Evolutionary conservation across 306 rosid genomes (phyloP).

Genomic region (Malus domestica): DNA sequence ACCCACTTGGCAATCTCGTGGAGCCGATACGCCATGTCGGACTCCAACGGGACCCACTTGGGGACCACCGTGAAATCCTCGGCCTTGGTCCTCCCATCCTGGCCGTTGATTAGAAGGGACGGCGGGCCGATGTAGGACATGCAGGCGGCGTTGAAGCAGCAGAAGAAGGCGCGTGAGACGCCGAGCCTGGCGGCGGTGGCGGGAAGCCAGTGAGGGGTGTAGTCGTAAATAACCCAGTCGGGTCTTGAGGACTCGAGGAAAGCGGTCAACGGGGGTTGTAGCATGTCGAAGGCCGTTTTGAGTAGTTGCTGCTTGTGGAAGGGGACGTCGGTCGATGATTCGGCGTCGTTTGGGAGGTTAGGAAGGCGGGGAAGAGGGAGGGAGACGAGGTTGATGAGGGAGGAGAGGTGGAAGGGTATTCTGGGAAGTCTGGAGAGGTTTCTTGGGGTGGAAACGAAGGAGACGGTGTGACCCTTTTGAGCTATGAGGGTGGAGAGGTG

Average conservation of each 20-base stretch:
- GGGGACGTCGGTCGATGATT: conserved; percentile 35
- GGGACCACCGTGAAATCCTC: conserved; percentile 37
- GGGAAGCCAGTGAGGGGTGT: conserved; percentile 48
- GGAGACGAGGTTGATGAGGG: conserved; percentile 21
- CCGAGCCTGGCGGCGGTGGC: conserved; percentile 26
- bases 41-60: conserved; percentile 25
- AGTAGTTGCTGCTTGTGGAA: conserved; percentile 27
- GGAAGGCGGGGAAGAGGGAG: conserved; percentile 23
- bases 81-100: conserved; percentile 5
- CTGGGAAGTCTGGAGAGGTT: conserved; percentile 26
- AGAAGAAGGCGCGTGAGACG: conserved; percentile 23
- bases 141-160: conserved; percentile 31
- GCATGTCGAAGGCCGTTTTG: conserved; percentile 33
- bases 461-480: conserved; percentile 28
- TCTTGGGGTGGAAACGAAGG: conserved; percentile 32
- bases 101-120: conserved; percentile 7
- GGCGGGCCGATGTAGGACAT: conserved; percentile 25
- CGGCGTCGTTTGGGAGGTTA: conserved; percentile 30
- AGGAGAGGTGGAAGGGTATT: conserved; percentile 31
- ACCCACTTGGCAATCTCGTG: conserved; percentile 22
- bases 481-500: conserved; percentile 30
- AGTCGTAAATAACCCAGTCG: conserved; percentile 48
- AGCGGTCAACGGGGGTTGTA: conserved; percentile 8
- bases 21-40: conserved; percentile 12
- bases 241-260: conserved; percentile 13